Evolutionary conservation across 2,329 filamentous ascomycete species (phyloP), one percentile per base, ranked within the genome.

Genomic region (Talaromyces sp.): DNA sequence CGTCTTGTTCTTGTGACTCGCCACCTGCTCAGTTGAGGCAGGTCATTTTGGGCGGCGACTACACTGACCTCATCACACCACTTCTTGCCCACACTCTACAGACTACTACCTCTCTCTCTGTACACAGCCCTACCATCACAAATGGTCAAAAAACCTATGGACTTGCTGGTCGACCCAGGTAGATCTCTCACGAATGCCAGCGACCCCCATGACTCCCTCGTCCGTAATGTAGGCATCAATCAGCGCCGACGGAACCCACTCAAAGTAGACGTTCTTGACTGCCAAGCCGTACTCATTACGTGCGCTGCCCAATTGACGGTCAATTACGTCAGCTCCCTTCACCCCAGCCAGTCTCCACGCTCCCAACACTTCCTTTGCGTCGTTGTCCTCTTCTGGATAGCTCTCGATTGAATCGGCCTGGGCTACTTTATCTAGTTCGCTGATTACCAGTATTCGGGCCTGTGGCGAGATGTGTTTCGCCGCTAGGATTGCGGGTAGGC

Each of bases 351-450:
- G 60, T 10, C 65, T 66, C 87, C 87, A 89, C 1, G 68, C 58
- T 75, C 76, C 65, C 13, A 73, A 67, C 10, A 91, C 68, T 72
- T 90, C 87, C 1, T 66, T 66, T 1, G 80, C 71, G 62, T 85
- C 81, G 66, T 88, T 87, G 39, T 84, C 80, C 67, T 86, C 75
- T 8, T 70, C 68, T 68, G 85, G 78, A 25, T 82, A 79, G n/a
- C 80, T 78, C 19, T 75, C 75, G 7, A 41, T 27, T 1, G 76
- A 73, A 0, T 74, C 78, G 0, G 81, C 81, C 0, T 79, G 77
- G 0, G 84, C 83, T 31, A 91, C 81, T 74, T 90, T 91, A 58
- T 89, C 88, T 6, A 81, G 78, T 63, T 88, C 86, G 52, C 84
- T 84, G 3, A 90, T 68, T 0, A 87, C 84, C 2, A 89, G 73